phyloP scores from a whole-genome alignment of 2,329 filamentous ascomycete genomes.

The Fusarium irregulare region DNA sequence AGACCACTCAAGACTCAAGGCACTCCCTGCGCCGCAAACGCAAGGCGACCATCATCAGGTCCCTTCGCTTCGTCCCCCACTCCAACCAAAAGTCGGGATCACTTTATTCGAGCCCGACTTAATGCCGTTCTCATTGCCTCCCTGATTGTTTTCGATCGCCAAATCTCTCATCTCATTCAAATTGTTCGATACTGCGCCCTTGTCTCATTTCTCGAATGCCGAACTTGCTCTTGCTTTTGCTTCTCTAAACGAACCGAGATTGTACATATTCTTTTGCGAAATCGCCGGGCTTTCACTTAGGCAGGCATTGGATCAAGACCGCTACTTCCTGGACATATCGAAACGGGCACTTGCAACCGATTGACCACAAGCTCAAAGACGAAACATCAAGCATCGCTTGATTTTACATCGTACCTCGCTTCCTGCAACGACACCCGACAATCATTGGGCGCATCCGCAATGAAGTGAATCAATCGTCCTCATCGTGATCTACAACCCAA shows the following conservation, averaged over 20 bases:
- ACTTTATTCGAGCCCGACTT: constrained; percentile 7
- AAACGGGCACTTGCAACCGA: constrained; percentile 1
- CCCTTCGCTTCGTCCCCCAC: constrained; percentile 2
- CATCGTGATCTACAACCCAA: constrained; percentile 23
- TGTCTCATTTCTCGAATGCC: not conserved
- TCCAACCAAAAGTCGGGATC: not conserved
- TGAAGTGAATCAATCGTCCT: constrained; percentile 33
- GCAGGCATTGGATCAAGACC: not conserved
- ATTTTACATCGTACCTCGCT: constrained; percentile 25
- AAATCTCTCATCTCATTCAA: not conserved
- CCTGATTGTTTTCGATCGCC: not conserved
- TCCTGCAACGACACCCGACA: constrained; percentile 19
- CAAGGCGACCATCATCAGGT: constrained; percentile 4
- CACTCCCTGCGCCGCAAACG: constrained; percentile 2
- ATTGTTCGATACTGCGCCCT: not conserved
- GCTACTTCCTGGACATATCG: not conserved
- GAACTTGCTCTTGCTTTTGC: not conserved
- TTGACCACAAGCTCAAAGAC: constrained; percentile 13
- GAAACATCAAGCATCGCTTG: constrained; percentile 15
- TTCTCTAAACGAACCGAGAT: constrained; percentile 1
- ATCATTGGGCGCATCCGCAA: constrained; percentile 20
- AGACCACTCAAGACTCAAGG: not conserved
- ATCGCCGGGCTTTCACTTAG: not conserved
- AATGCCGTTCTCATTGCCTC: not conserved
- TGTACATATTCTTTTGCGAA: constrained; percentile 19